These are phyloP conservation scores for Aspergillus costaricaensis DNA, from an alignment of 2,329 filamentous ascomycete genomes.

Conservation along the genomic window DNA sequence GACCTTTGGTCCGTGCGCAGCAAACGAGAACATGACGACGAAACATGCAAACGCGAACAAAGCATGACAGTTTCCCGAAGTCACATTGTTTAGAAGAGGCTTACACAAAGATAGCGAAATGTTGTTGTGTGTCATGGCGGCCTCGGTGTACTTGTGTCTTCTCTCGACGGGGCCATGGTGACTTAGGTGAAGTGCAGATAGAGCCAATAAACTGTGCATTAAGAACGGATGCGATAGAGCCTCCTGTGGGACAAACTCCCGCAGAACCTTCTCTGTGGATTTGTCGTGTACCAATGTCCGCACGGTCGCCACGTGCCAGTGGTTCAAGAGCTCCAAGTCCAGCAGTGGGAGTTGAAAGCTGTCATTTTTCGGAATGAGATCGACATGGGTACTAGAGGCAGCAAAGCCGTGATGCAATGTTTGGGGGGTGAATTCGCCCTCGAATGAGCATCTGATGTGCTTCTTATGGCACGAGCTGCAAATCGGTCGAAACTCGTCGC, in stretches of 20 bases:
- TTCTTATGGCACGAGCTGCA: constrained; percentile 15
- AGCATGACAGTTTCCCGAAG: constrained; percentile 14
- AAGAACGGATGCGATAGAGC: constrained; percentile 14
- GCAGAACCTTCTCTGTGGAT: constrained; percentile 6
- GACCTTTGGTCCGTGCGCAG: background rate
- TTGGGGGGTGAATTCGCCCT: background rate
- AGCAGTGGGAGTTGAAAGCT: constrained; percentile 7
- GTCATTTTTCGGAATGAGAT: background rate
- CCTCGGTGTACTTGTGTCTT: constrained; percentile 4
- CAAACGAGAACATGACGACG: constrained; percentile 11
- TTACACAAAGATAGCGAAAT: constrained; percentile 12
- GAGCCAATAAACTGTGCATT: constrained; percentile 17
- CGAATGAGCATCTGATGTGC: constrained; percentile 5
- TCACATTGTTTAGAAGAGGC: constrained; percentile 12
- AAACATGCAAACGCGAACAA: constrained; percentile 18
- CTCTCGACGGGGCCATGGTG: background rate
- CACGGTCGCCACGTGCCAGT: constrained; percentile 15
- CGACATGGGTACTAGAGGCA: too few species aligned
- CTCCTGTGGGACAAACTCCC: constrained; percentile 8
- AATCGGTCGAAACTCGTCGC: constrained; percentile 16
- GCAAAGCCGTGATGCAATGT: background rate
- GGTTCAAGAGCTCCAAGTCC: constrained; percentile 17
- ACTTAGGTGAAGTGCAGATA: constrained; percentile 14
- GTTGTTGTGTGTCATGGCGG: constrained; percentile 15
- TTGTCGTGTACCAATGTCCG: background rate